Conservation (phyloP, 176 grass and related monocot species). For the Carex pumila region DNA sequence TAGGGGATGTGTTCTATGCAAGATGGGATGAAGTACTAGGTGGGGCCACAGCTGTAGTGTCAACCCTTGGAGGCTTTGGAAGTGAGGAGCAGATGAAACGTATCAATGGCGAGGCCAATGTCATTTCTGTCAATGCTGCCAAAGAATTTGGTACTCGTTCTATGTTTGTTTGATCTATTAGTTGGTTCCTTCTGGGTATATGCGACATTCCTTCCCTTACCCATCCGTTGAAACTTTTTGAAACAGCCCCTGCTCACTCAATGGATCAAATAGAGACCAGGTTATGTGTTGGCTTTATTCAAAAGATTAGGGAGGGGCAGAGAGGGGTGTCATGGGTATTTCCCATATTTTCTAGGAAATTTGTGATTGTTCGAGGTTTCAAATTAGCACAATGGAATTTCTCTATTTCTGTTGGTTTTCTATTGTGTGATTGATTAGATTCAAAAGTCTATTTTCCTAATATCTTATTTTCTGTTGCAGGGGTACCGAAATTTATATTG, state of each 20-base stretch:
- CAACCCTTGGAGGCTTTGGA: constrained; percentile 89
- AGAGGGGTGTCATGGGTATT: not conserved
- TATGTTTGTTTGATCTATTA: not conserved
- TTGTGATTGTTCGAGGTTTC: not conserved
- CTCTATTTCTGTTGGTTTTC: not conserved
- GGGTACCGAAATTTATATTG: constrained; percentile 74
- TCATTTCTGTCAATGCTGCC: constrained; percentile 59
- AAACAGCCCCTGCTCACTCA: not conserved
- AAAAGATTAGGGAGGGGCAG: not conserved
- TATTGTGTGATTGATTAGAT: not conserved
- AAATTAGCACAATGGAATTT: not conserved
- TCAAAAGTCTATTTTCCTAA: not conserved
- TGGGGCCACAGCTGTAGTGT: constrained; percentile 82
- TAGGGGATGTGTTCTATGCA: constrained; percentile 87
- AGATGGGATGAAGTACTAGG: constrained; percentile 77
- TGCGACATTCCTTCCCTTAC: not conserved
- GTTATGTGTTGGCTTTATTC: not conserved
- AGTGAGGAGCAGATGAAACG: constrained; percentile 96
- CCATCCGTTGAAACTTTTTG: not conserved
- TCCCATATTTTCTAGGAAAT: not conserved
- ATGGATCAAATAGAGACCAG: not conserved
- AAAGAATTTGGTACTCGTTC: constrained; percentile 65
- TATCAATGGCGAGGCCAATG: constrained; percentile 93
- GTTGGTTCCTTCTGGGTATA: not conserved
- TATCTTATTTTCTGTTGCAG: constrained; percentile 40